These are phyloP conservation scores for Eimeria maxima DNA, from an alignment of 169 alveolate genomes.

Conservation along the genomic window DNA sequence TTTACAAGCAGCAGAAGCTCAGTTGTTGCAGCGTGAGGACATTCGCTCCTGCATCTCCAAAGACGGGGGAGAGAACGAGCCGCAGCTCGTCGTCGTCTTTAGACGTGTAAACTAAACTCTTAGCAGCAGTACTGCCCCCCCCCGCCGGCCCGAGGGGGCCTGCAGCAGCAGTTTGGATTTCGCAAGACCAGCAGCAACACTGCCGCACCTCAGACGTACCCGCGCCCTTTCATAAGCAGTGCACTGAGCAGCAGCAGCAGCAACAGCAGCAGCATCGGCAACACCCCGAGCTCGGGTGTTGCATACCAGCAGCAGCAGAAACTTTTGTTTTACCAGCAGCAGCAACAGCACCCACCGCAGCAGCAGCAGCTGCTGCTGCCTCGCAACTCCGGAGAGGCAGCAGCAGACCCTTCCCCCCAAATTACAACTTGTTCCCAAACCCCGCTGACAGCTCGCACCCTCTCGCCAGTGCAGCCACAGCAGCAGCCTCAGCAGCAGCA, in stretches of 20 bases:
- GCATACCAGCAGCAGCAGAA: conserved; percentile 18
- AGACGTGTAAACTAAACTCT: too few species aligned
- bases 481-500: background rate
- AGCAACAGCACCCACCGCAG: conserved; percentile 17
- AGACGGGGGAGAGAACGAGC: background rate
- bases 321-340: background rate
- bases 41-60: background rate
- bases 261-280: background rate
- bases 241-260: background rate
- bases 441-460: conserved; percentile 32
- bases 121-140: background rate
- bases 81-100: too few species aligned
- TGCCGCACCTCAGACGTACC: background rate
- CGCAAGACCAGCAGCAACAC: conserved; percentile 49
- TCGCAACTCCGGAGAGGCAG: background rate
- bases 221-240: background rate
- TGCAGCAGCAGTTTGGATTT: conserved; percentile 8
- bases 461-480: conserved; percentile 33
- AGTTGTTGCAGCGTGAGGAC: background rate
- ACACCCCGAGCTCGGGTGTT: conserved; percentile 23
- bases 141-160: conserved; percentile 36
- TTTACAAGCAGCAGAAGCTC: conserved; percentile 9
- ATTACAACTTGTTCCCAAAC: conserved; percentile 27
- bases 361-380: conserved; percentile 14
- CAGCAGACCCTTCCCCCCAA: conserved; percentile 40